Conservation (phyloP, 2,329 filamentous ascomycete species). For the Aspergillus costaricaensis region DNA sequence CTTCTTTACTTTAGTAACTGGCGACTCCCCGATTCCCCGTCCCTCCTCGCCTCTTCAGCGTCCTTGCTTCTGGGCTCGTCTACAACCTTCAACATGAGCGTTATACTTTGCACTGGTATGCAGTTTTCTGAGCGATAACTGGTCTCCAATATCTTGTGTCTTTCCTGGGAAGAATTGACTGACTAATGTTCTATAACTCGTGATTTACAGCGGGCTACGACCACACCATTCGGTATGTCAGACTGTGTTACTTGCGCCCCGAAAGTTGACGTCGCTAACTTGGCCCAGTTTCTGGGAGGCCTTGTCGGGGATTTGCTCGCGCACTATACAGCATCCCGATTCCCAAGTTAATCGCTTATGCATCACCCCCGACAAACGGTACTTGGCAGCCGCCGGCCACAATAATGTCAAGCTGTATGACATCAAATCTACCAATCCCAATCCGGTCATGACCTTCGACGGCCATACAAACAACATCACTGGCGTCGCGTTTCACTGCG, state of each 20-base stretch:
- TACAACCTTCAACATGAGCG: conserved; percentile 54
- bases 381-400: conserved; percentile 76
- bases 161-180: conserved; percentile 5
- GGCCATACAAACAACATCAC: conserved; percentile 96
- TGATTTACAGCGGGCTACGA: conserved; percentile 65
- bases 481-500: conserved; percentile 95
- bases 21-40: conserved; percentile 7
- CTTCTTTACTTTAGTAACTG: background rate
- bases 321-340: conserved; percentile 96
- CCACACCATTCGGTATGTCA: conserved; percentile 69
- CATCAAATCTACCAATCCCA: conserved; percentile 97
- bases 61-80: background rate
- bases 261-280: conserved; percentile 2
- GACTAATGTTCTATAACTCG: conserved; percentile 9
- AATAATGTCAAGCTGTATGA: conserved; percentile 97
- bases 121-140: background rate
- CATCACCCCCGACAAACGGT: conserved; percentile 97
- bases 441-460: conserved; percentile 88
- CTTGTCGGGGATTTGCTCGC: conserved; percentile 93
- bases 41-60: conserved; percentile 4
- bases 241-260: background rate
- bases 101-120: conserved; percentile 68
- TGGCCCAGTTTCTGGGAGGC: conserved; percentile 89
- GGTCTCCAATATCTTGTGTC: background rate
- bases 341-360: conserved; percentile 98